Percentiles rank a stretch among this genome's conserved stretches.
Evolutionary conservation across 2,329 filamentous ascomycete genomes (phyloP).

Genomic region (Didymosphaeria variabile): DNA sequence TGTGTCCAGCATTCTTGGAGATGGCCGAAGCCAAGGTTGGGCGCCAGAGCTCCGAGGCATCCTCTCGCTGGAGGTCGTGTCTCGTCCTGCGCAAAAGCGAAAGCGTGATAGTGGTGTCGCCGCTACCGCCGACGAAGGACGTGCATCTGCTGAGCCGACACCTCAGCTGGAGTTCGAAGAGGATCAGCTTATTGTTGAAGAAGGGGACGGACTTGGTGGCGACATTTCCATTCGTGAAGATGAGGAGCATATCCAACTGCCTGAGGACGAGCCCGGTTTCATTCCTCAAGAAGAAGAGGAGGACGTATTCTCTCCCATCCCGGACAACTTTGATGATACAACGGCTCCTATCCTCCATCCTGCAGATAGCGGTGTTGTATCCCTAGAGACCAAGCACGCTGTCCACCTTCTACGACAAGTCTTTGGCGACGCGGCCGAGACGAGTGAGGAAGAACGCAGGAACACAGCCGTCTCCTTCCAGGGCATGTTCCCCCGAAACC

Average conservation of each 20-base stretch:
- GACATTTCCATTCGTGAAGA: constrained; percentile 34
- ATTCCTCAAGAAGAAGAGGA: constrained; percentile 44
- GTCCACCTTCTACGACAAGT: constrained; percentile 92
- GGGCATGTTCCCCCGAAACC: constrained; percentile 84
- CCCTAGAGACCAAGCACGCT: constrained; percentile 90
- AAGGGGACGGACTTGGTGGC: constrained; percentile 53
- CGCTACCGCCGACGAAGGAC: constrained; percentile 70
- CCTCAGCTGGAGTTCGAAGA: constrained; percentile 69
- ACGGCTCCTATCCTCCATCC: constrained; percentile 79
- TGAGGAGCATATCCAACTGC: constrained; percentile 39
- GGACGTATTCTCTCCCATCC: constrained; percentile 47
- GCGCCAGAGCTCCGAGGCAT: constrained; percentile 93
- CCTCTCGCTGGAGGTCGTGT: constrained; percentile 84
- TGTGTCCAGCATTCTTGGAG: constrained; percentile 84
- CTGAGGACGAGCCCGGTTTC: constrained; percentile 33
- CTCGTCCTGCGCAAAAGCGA: constrained; percentile 83
- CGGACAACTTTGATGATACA: constrained; percentile 78
- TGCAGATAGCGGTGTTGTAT: constrained; percentile 84
- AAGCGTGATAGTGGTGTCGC: constrained; percentile 91
- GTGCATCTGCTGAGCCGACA: constrained; percentile 64
- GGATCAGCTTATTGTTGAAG: constrained; percentile 58
- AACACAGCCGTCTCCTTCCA: constrained; percentile 86
- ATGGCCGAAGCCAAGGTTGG: constrained; percentile 80
- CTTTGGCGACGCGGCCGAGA: constrained; percentile 78
- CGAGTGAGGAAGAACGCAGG: constrained; percentile 74